These are phyloP conservation scores for Limonium bicolor DNA, from an alignment of 148 eudicot genomes.

Conservation along the genomic window DNA sequence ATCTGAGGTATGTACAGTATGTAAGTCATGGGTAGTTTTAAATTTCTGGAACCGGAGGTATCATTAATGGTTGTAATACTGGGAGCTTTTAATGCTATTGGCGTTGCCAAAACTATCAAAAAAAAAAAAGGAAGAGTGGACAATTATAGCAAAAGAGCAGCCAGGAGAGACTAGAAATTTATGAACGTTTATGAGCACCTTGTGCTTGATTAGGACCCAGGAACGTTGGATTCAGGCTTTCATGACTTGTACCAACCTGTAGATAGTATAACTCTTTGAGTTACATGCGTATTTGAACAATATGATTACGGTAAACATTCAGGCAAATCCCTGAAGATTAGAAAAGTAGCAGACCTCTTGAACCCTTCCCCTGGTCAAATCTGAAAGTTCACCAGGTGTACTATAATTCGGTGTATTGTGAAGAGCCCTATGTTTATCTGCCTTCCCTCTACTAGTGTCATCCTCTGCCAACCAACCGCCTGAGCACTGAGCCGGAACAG, in stretches of 20 bases:
- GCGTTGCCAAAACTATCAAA: no score
- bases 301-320: no score
- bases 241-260: slow-evolving; percentile 36
- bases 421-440: slow-evolving; percentile 30
- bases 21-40: no score
- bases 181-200: slow-evolving; percentile 13
- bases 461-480: slow-evolving; percentile 60
- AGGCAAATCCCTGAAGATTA: no score
- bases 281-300: no score
- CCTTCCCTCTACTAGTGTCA: slow-evolving; percentile 27
- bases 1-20: no score
- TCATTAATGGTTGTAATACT: no score
- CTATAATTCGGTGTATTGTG: slow-evolving; percentile 19
- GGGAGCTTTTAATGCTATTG: no score
- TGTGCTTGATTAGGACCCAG: slow-evolving; percentile 16
- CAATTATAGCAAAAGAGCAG: no score
- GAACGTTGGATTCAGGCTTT: slow-evolving; percentile 23
- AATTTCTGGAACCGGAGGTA: no score
- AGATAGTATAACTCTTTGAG: no score
- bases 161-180: not conserved
- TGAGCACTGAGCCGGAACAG: slow-evolving; percentile 18
- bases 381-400: slow-evolving; percentile 19
- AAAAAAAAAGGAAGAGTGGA: no score
- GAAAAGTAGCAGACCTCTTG: slow-evolving; percentile 41
- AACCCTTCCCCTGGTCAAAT: slow-evolving; percentile 23